Conservation (phyloP, 78 protist species). For the slime mould (Dictyostelium discoideum) region DNA sequence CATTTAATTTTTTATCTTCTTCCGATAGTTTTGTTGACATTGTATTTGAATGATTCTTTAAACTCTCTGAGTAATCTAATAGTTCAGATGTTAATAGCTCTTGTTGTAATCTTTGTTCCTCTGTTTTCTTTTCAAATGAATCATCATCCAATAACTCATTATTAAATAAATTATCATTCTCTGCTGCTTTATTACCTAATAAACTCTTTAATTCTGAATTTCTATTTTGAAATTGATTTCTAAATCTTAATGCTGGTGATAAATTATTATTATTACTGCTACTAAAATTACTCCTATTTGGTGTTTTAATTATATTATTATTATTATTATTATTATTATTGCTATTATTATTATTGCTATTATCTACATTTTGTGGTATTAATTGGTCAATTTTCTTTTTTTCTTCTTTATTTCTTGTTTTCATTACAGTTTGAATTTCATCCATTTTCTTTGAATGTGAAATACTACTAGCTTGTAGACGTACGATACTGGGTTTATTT, state of each 20-base stretch:
- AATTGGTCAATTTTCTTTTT: conserved; percentile 24
- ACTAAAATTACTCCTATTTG: neutral
- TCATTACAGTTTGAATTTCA: conserved; percentile 74
- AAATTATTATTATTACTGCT: too few species aligned
- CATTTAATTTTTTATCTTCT: conserved; percentile 6
- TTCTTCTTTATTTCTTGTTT: conserved; percentile 38
- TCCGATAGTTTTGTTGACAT: conserved; percentile 18
- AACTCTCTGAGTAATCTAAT: neutral
- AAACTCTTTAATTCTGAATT: conserved; percentile 1
- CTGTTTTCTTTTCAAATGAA: neutral
- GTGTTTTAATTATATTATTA: neutral
- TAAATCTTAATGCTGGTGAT: conserved; percentile 28
- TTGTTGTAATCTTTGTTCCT: conserved; percentile 20
- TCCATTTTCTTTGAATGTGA: conserved; percentile 60
- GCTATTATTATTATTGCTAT: neutral
- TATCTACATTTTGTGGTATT: neutral
- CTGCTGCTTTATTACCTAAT: neutral
- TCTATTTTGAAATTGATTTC: conserved; percentile 32
- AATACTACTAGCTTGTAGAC: conserved; percentile 66
- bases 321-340: neutral
- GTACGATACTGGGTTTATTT: conserved; percentile 29
- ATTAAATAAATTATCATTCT: neutral
- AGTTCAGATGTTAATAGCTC: conserved; percentile 1
- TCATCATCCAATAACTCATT: conserved; percentile 10
- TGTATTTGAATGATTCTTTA: conserved; percentile 6